Base-by-base conservation (phyloP, 768 basidiomycete species). In the Suillus lakei region DNA sequence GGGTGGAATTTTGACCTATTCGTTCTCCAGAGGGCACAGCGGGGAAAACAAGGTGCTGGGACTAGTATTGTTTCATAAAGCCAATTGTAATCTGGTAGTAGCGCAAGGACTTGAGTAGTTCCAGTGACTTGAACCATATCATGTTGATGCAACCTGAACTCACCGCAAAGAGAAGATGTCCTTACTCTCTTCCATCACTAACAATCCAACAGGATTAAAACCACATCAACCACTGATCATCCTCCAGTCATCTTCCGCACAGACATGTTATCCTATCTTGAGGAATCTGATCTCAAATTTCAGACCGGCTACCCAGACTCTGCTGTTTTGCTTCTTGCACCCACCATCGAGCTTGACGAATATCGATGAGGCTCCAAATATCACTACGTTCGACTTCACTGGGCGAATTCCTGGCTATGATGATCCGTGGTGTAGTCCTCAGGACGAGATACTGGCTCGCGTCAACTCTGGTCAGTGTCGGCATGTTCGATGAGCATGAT, bases 291-390 rank as follows among this genome's bases (percentile, higher is more conserved):
- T 88, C 64, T 72, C 60, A 67, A 75, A 61, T 39, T 68, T 65
- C 63, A 68, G 70, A 64, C 51, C 61, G 39, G 69, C 68, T 18
- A 51, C 55, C 30, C 65, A 68, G 61, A 75, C 80, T 34, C 65
- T 90, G 32, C 72, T 91, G 55, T 86, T 91, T 65, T 88, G 83
- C 72, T 76, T 89, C 60, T 82, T 91, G 55, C 80, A 84, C 58
- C 83, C 89, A 70, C 83, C 85, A 4, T 78, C 85, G 23, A 76
- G 81, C 41, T 73, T 84, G 69, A 74, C 86, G 18, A 73, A 78
- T 63, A 63, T 63, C 38, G 50, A 66, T 61, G 30, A 53, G 28
- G 26, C 64, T 59, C 72, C 78, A 21, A 70, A 76, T 54, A 66
- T 86, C 3, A 72, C 78, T 46, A 71, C 85, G 16, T 74, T 88